Base-by-base conservation (phyloP, 768 basidiomycete genomes). In the Pisolithus marmoratus region DNA sequence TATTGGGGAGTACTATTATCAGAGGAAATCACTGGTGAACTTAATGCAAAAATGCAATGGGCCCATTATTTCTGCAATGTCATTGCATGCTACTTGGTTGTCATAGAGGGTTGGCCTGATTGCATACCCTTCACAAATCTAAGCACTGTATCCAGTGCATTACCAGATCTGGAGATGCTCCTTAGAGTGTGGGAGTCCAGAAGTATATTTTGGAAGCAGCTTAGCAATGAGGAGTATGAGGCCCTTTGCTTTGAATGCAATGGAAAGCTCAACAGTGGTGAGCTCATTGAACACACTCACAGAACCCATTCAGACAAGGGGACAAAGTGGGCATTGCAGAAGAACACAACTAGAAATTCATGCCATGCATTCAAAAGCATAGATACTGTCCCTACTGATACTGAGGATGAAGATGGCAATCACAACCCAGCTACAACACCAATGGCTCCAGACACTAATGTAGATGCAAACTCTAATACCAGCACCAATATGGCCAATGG, bases 81-180 rank as follows among this genome's bases (percentile, higher is more conserved):
- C 2, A 38, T 52, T 17, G 17, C 29, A 15, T 15, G 41, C 43
- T 51, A 51, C 31, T 43, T 9, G 8, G 50, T 51, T 6, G 20
- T 19, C 8, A 46, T 51, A 7, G 50, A 51, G 37, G 50, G 50
- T 3, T 51, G 50, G 50, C 50, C 44, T 1, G 15, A 22, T 17
- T 8, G 26, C 20, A 26, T 51, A 2, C 50, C 50, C 24, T 51
- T 51, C 20, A n/a, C 22, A 11, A 51, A 51, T 43, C 27, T 51
- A 3, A 46, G 50, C 22, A 34, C 19, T 0, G 44, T 37, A 23
- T 46, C 50, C 11, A 51, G 50, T 15, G 22, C 44, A 14, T 36
- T 52, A 9, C 45, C 23, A 22, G 50, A 51, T 2, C 15, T 46
- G 19, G 29, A 52, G 15, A 36, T 24, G 20, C 29, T 51, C 26